Conservation (phyloP, 805 yeast species). For the Pichia sporocuriosa region DNA sequence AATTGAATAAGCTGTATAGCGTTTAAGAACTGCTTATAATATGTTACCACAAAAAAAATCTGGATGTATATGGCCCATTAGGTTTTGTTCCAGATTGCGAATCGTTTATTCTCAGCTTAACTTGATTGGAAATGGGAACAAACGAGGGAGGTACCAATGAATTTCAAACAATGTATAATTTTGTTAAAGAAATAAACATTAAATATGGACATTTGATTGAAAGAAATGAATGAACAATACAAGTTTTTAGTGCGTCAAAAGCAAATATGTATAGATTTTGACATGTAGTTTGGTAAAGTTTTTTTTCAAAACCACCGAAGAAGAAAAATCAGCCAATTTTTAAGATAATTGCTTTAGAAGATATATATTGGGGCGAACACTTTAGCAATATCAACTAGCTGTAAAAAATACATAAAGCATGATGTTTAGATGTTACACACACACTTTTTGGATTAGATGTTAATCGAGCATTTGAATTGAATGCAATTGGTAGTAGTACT, state of each 20-base stretch:
- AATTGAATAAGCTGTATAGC: constrained; percentile 33
- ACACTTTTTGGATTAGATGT: constrained; percentile 35
- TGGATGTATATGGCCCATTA: constrained; percentile 41
- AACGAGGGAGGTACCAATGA: constrained; percentile 48
- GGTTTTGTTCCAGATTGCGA: constrained; percentile 48
- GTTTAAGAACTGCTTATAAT: constrained; percentile 20
- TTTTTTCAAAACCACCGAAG: constrained; percentile 37
- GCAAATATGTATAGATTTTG: constrained; percentile 49
- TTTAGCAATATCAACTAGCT: constrained; percentile 46
- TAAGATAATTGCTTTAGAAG: constrained; percentile 38
- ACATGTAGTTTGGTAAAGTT: constrained; percentile 51
- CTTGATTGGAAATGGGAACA: constrained; percentile 41
- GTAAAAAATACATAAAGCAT: constrained; percentile 32
- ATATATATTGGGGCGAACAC: constrained; percentile 51
- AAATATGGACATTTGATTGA: constrained; percentile 43
- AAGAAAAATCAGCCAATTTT: constrained; percentile 33
- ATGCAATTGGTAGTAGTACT: constrained; percentile 62
- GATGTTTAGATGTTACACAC: constrained; percentile 16
- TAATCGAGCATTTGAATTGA: constrained; percentile 71
- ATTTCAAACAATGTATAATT: constrained; percentile 37
- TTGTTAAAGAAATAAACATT: constrained; percentile 43
- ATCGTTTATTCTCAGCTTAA: constrained; percentile 33
- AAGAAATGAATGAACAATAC: constrained; percentile 26
- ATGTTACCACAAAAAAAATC: constrained; percentile 31
- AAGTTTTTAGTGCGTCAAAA: constrained; percentile 51